Evolutionary conservation across 352 stramenopile genomes (phyloP).

Genomic region (Globisporangium recalcitrans): DNA sequence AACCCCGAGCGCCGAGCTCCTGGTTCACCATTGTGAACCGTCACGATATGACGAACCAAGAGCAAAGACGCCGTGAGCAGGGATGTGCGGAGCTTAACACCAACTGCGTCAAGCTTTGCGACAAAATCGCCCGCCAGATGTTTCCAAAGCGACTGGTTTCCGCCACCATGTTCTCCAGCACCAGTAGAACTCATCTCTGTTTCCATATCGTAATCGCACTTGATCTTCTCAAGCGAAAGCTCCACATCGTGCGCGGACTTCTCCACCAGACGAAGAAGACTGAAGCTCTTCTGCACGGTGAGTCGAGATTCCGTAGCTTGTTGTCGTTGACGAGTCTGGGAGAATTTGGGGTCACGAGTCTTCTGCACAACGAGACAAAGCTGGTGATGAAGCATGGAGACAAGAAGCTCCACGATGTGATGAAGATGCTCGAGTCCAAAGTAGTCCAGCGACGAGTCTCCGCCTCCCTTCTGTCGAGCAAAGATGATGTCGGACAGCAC

Average conservation of each 20-base stretch:
- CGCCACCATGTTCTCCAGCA: conserved; percentile 2
- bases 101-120: conserved; percentile 23
- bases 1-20: not conserved
- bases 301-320: conserved; percentile 18
- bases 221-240: conserved; percentile 16
- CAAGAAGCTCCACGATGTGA: conserved; percentile 49
- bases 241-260: conserved; percentile 21
- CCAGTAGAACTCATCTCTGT: not conserved
- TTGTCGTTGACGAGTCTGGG: conserved; percentile 39
- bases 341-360: conserved; percentile 55
- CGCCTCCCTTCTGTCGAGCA: conserved; percentile 28
- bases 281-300: conserved; percentile 25
- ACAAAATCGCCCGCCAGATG: conserved; percentile 27
- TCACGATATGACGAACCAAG: conserved; percentile 43
- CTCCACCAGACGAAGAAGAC: conserved; percentile 28
- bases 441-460: conserved; percentile 37
- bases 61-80: conserved; percentile 49
- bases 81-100: conserved; percentile 27
- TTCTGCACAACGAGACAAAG: conserved; percentile 53
- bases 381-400: conserved; percentile 74
- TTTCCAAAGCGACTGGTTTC: conserved; percentile 20
- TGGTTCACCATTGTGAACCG: conserved; percentile 13
- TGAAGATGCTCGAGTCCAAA: conserved; percentile 46
- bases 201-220: conserved; percentile 11
- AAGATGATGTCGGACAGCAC: conserved; percentile 50